A percentile compares a stretch with the other conserved stretches of the same genome.
Evolutionary conservation across 1,284 basidiomycete genomes (phyloP).

Genomic region (Exobasidium cylindrosporum): DNA sequence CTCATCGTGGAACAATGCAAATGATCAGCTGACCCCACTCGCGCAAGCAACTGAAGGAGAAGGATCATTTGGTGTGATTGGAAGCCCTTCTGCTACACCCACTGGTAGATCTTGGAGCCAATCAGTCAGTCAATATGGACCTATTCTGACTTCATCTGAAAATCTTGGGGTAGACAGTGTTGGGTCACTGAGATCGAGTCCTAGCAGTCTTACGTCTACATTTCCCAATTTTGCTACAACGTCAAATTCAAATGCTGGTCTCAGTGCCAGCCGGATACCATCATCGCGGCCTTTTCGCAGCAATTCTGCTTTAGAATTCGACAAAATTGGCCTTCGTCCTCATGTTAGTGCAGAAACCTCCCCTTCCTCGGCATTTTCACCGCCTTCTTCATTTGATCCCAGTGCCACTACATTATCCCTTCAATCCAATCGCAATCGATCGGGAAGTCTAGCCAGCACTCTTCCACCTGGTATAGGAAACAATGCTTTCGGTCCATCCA

Average conservation of each 20-base stretch:
- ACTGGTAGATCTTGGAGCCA: neutral
- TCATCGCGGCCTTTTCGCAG: neutral
- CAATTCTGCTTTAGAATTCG: neutral
- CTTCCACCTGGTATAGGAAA: constrained; percentile 1
- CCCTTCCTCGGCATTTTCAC: neutral
- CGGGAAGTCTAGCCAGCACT: constrained; percentile 26
- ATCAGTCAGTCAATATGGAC: neutral
- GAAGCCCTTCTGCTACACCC: neutral
- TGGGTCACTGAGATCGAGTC: neutral
- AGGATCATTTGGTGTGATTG: constrained; percentile 2
- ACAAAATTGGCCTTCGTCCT: neutral
- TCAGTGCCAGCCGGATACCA: neutral
- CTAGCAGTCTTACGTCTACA: neutral
- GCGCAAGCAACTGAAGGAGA: neutral
- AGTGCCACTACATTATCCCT: neutral
- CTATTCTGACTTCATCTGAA: neutral
- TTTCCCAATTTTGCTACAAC: neutral
- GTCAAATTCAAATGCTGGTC: neutral
- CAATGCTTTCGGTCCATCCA: constrained; percentile 36
- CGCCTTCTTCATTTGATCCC: neutral
- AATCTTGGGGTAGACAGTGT: neutral
- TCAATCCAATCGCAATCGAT: constrained; percentile 15
- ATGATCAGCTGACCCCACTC: neutral
- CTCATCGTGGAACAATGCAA: constrained; percentile 28
- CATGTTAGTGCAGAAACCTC: neutral